Percentiles rank a stretch among this genome's conserved stretches.
Evolutionary conservation across 2,329 filamentous ascomycete genomes (phyloP).

Genomic region (Zymoseptoria ardabiliae): DNA sequence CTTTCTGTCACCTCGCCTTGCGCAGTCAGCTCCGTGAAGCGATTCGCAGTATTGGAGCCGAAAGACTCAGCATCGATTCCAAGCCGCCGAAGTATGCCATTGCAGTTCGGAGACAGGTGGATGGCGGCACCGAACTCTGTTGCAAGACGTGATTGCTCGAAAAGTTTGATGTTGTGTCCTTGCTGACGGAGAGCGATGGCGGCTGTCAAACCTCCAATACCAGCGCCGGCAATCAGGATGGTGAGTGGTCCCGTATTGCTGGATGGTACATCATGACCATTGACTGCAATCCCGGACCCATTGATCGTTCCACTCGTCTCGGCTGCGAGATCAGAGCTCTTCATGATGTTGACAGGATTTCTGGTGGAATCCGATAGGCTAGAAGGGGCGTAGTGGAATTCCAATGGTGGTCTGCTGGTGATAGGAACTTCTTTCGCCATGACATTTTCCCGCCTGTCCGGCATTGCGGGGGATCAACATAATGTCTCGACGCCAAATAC

Average conservation of each 20-base stretch:
- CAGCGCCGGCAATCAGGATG: constrained; percentile 35
- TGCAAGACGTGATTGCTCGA: constrained; percentile 50
- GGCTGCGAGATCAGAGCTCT: not conserved
- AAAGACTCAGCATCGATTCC: constrained; percentile 21
- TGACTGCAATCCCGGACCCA: not conserved
- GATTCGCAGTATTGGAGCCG: constrained; percentile 5
- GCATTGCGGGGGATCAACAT: not conserved
- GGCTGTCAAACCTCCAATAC: constrained; percentile 48
- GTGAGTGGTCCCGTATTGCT: constrained; percentile 13
- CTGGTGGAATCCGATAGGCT: too few species aligned
- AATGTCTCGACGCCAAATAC: not conserved
- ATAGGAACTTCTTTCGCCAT: not conserved
- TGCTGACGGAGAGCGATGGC: constrained; percentile 48
- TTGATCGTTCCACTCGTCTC: not conserved
- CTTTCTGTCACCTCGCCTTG: constrained; percentile 21
- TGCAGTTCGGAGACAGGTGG: constrained; percentile 56
- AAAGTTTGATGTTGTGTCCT: constrained; percentile 45
- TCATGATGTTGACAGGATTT: not conserved
- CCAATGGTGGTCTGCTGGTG: not conserved
- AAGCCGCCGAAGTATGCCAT: constrained; percentile 45
- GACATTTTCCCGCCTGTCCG: not conserved
- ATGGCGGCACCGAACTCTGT: constrained; percentile 54
- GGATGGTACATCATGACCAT: not conserved
- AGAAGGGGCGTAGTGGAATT: not conserved
- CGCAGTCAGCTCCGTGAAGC: not conserved